Percentiles rank a stretch among this genome's conserved stretches.
Evolutionary conservation across 306 rosid genomes (phyloP).

Genomic region (Vigna hirtella): DNA sequence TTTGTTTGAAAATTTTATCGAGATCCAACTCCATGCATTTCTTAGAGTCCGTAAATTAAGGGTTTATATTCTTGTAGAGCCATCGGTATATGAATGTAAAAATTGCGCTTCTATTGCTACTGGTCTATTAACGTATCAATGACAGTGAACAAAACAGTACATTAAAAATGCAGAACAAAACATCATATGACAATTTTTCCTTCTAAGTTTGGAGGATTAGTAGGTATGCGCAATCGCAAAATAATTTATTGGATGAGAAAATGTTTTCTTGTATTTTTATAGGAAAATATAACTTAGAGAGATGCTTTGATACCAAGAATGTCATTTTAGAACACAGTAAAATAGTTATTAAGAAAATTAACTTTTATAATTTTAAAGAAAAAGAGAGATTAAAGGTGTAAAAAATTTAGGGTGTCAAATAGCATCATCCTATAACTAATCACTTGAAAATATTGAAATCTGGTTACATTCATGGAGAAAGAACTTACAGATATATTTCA

Average conservation of each 20-base stretch:
- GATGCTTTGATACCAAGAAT: no score
- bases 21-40: background rate
- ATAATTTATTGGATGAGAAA: background rate
- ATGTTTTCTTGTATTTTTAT: background rate
- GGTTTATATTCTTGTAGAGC: background rate
- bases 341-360: no score
- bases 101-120: background rate
- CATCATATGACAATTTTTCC: background rate
- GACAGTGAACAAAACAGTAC: background rate
- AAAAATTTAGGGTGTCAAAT: no score
- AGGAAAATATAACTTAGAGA: background rate
- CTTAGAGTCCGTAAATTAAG: background rate
- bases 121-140: background rate
- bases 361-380: no score
- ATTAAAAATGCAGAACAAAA: background rate
- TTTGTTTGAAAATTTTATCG: background rate
- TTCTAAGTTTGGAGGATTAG: background rate
- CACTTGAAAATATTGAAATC: no score
- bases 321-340: no score
- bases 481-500: no score
- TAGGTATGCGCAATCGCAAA: conserved; percentile 1
- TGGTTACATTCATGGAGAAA: no score
- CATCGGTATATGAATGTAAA: no score
- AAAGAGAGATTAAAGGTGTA: no score
- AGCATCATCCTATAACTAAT: no score